phyloP scores from a whole-genome alignment of 2,329 filamentous ascomycete species.

The Aspergillus hortae region DNA sequence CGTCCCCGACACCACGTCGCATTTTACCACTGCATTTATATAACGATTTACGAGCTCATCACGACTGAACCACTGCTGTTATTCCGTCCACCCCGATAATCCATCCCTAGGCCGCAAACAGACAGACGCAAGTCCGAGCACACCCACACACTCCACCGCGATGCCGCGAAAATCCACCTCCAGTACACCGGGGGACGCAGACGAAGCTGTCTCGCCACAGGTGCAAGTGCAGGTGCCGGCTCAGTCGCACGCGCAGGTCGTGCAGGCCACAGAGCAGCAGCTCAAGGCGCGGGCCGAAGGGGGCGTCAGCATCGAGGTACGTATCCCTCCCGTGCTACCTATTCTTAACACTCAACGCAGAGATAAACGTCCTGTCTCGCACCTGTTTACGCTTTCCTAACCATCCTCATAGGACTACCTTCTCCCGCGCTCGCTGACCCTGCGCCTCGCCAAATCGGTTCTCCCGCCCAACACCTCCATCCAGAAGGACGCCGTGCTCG shows the following conservation, averaged over 20 bases:
- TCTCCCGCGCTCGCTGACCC: slow-evolving; percentile 60
- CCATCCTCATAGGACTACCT: slow-evolving; percentile 51
- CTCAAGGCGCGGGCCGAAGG: slow-evolving; percentile 36
- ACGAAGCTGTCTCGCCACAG: slow-evolving; percentile 14
- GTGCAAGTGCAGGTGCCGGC: slow-evolving; percentile 12
- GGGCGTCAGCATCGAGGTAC: slow-evolving; percentile 40
- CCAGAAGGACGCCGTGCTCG: slow-evolving; percentile 62
- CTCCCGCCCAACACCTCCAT: slow-evolving; percentile 63
- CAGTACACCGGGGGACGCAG: slow-evolving; percentile 14
- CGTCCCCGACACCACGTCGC: not conserved
- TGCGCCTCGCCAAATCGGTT: slow-evolving; percentile 60
- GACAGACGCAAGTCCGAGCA: not conserved
- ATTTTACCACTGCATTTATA: not conserved
- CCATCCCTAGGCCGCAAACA: too few relatives aligned
- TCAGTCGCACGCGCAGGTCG: slow-evolving; percentile 17
- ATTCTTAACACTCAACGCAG: not conserved
- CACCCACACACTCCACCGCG: not conserved
- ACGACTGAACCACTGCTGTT: not conserved
- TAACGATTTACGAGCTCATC: not conserved
- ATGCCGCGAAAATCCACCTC: slow-evolving; percentile 38
- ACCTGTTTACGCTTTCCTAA: not conserved
- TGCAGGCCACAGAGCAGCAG: slow-evolving; percentile 38
- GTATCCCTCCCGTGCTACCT: not conserved
- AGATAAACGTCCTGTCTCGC: not conserved
- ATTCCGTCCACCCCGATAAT: too few relatives aligned